Evolutionary conservation across 192 early-diverging fungal genomes (phyloP).

Genomic region (Entomortierella parvispora): DNA sequence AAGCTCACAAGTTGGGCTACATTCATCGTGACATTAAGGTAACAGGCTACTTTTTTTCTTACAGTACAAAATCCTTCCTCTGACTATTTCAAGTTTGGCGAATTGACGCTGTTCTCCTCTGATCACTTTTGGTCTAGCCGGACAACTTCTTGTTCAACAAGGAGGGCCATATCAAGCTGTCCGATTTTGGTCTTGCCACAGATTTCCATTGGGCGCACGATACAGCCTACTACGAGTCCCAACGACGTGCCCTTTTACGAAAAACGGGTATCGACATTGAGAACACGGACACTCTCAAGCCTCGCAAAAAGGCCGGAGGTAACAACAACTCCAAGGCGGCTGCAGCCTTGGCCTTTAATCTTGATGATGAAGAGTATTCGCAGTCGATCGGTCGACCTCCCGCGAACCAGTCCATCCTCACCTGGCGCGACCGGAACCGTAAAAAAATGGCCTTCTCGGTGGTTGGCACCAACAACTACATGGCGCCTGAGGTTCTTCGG

Average conservation of each 20-base stretch:
- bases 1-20: constrained; percentile 82
- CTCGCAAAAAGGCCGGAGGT: constrained; percentile 45
- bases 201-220: constrained; percentile 75
- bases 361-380: constrained; percentile 59
- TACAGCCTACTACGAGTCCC: constrained; percentile 70
- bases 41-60: constrained; percentile 2
- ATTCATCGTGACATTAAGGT: constrained; percentile 75
- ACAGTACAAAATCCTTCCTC: too few species aligned
- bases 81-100: too few species aligned
- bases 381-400: constrained; percentile 47
- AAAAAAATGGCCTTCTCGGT: constrained; percentile 77
- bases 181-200: constrained; percentile 78
- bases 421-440: constrained; percentile 58
- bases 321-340: constrained; percentile 12
- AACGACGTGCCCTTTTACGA: constrained; percentile 58
- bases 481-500: constrained; percentile 89
- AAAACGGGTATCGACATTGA: constrained; percentile 60
- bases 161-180: constrained; percentile 73
- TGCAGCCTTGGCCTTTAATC: constrained; percentile 40
- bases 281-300: constrained; percentile 52
- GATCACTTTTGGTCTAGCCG: too few species aligned
- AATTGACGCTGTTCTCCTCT: too few species aligned
- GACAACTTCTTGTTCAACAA: constrained; percentile 78
- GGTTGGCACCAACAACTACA: constrained; percentile 93
- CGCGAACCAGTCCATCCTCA: constrained; percentile 64